Base-by-base conservation (phyloP, 2,329 filamentous ascomycete species). In the Aspergillus ochraceoroseus region DNA sequence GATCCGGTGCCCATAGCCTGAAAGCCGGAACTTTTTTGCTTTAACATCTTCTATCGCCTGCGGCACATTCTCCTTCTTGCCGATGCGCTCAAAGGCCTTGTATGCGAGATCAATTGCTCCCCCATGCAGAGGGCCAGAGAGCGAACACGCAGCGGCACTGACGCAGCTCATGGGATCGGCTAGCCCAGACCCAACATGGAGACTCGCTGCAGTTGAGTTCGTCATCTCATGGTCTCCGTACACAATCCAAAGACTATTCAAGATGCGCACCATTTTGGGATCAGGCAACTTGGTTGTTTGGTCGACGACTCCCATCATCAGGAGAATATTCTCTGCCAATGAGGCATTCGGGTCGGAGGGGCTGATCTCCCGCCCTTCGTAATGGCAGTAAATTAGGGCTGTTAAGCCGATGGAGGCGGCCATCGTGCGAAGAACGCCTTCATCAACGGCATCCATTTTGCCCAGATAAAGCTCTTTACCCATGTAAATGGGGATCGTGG, bases 211-310 rank as follows among this genome's bases (percentile, higher is more conserved):
- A 0, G 74, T 77, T 6, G 72, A 75, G 61, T 72, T 75, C 57
- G 76, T 76, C 49, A 77, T 71, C 49, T 76, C 75, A 54, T 77
- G 74, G 48, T 78, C 75, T 3, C 72, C 72, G 48, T 74, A 70
- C 25, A 77, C 66, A 32, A 76, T 70, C 59, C 75, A 76, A 1
- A 77, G 60, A 9, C 66, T 62, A 44, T 76, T 70, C 2, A 77
- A 59, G 0, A 68, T 68, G 49, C 64, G 64, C 39, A 70, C 71
- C 8, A 74, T 61, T 7, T 37, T 22, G 0, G 72, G 68, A 43
- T 76, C 67, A 0, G 74, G 73, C 28, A 60, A 62, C 50, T 73
- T 73, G 28, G 71, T 69, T 23, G 59, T 55, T 1, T 64, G 65
- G 4, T 71, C 72, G 5, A 75, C 64, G 49, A 72, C 59, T 48